Evolutionary conservation across 495 filamentous ascomycete genomes (phyloP).

Genomic region (Penicillium salamii): DNA sequence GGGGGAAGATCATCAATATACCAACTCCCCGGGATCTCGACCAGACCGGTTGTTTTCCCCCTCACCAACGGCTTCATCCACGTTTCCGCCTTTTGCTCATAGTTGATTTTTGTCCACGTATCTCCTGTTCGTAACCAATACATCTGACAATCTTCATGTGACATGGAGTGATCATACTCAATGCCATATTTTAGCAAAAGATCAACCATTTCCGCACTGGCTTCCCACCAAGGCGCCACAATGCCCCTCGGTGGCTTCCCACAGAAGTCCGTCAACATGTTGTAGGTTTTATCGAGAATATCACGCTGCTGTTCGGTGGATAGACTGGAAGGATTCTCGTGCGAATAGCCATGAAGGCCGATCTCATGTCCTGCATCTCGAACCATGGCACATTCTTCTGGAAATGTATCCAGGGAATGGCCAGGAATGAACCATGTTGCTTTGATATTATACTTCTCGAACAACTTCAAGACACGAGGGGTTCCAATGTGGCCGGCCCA

Average conservation of each 20-base stretch:
- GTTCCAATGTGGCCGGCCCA: conserved; percentile 74
- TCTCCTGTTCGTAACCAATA: conserved; percentile 64
- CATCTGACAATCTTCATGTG: conserved; percentile 63
- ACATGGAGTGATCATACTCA: conserved; percentile 68
- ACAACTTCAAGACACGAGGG: conserved; percentile 68
- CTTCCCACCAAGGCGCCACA: conserved; percentile 68
- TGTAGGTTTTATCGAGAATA: conserved; percentile 74
- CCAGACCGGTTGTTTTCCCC: conserved; percentile 52
- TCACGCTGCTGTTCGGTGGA: conserved; percentile 69
- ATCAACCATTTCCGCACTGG: conserved; percentile 62
- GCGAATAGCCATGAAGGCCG: conserved; percentile 70
- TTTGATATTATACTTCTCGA: conserved; percentile 78
- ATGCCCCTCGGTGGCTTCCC: conserved; percentile 70
- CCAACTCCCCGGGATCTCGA: conserved; percentile 68
- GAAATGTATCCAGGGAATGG: conserved; percentile 76
- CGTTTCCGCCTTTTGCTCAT: conserved; percentile 53
- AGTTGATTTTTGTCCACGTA: conserved; percentile 62
- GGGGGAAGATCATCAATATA: conserved; percentile 64
- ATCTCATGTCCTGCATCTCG: conserved; percentile 79
- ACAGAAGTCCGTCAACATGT: conserved; percentile 68
- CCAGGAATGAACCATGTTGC: conserved; percentile 83
- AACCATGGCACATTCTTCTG: conserved; percentile 69
- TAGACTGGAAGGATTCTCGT: conserved; percentile 75
- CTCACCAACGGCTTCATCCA: conserved; percentile 66
- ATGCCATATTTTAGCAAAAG: conserved; percentile 66